Evolutionary conservation across 1,284 basidiomycete species (phyloP), one percentile per base, ranked within the genome.

Genomic region (Phylloporus sp.): DNA sequence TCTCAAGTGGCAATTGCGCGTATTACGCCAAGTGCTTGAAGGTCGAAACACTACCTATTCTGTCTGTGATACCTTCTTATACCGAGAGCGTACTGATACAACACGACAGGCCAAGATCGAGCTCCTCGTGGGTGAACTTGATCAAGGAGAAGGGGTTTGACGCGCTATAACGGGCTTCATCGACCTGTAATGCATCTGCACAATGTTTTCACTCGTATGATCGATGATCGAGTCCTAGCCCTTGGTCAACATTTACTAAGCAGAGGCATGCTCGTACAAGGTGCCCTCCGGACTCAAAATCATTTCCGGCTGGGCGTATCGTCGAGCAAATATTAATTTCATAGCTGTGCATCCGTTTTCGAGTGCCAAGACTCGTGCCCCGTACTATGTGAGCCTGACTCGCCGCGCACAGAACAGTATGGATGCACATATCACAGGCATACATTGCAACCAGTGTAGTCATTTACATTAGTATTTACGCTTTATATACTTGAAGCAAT

Each of bases 291-390:
- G 87, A 85, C 81, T 67, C 72, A 80, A 92, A 82, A 71, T 71
- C 77, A 79, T 83, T 84, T 79, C 84, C 86, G 84, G 84, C 73
- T 68, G 80, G 90, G 91, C 88, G 91, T 93, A 93, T 93, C 76
- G 81, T 90, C 87, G 89, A 91, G 91, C 91, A 84, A 66, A 88
- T 56, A 88, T 77, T 61, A 74, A 77, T 28, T n/a, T 10, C 47
- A 6, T 49, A 10, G 4, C 47, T 20, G 26, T 42, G 17, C 29
- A 18, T 32, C n/a, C 26, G n/a, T 29, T 34, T 37, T 50, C 11
- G 11, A 22, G 12, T 59, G 31, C 54, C 20, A 32, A 59, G 31
- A 55, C 10, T 44, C 50, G 29, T 46, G 32, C 7, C 11, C 56
- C 53, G 62, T 71, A 57, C 61, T 12, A 10, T 50, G 53, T 37